Evolutionary conservation across 345 rosid species (phyloP).

Genomic region (Sonneratia caseolaris): DNA sequence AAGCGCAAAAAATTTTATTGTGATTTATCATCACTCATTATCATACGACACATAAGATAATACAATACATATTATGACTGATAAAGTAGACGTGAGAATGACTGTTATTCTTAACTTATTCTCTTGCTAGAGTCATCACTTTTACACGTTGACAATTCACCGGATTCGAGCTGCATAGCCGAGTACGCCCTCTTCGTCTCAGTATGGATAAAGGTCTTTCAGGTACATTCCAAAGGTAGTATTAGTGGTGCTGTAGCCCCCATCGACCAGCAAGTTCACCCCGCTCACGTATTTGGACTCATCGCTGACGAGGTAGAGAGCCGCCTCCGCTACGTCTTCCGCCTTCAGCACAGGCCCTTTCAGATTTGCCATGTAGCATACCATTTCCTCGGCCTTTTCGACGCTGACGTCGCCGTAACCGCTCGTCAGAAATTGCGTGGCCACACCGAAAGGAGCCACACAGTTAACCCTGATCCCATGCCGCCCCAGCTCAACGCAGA

Average conservation of each 20-base stretch:
- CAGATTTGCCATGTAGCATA: slow-evolving; percentile 18
- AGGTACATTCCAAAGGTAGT: not conserved
- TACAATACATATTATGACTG: too few relatives aligned
- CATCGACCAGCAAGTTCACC: slow-evolving; percentile 3
- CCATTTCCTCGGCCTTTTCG: slow-evolving; percentile 24
- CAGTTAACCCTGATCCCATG: not conserved
- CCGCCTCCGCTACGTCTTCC: too few relatives aligned
- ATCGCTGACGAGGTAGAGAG: too few relatives aligned
- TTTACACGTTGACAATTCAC: not conserved
- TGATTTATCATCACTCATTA: too few relatives aligned
- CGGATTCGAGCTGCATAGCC: too few relatives aligned
- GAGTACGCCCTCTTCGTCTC: too few relatives aligned
- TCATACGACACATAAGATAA: too few relatives aligned
- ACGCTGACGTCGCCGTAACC: slow-evolving; percentile 15
- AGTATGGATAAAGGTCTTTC: not conserved
- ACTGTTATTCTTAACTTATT: too few relatives aligned
- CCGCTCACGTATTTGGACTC: too few relatives aligned
- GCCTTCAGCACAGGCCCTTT: not conserved
- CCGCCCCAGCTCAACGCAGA: not conserved
- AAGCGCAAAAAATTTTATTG: too few relatives aligned
- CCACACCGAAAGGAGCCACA: slow-evolving; percentile 2
- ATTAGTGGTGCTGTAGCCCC: slow-evolving; percentile 2
- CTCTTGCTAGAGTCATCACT: too few relatives aligned
- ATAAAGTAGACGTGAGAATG: too few relatives aligned
- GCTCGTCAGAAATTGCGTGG: not conserved